Conservation (phyloP, 1,284 basidiomycete species). For the Ustilago sp. region DNA sequence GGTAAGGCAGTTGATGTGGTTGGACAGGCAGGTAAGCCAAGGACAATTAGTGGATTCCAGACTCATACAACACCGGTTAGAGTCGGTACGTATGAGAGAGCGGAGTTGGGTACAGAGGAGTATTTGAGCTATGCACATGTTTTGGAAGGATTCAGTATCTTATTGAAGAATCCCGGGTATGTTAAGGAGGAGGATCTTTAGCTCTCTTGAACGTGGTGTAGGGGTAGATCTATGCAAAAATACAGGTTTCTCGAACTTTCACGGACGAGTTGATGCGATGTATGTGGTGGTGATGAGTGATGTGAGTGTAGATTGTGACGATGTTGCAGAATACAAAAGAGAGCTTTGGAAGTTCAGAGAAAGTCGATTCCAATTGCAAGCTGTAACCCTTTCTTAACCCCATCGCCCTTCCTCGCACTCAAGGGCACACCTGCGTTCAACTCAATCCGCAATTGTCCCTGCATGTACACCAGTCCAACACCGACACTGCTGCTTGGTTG, state of each 20-base stretch:
- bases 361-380: constrained; percentile 83
- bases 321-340: neutral
- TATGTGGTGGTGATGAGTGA: neutral
- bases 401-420: constrained; percentile 80
- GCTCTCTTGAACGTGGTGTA: neutral
- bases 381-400: constrained; percentile 83
- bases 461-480: constrained; percentile 88
- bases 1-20: constrained; percentile 77
- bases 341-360: neutral
- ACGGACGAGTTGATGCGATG: neutral
- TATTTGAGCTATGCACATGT: constrained; percentile 85
- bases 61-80: constrained; percentile 96
- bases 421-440: constrained; percentile 92
- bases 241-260: neutral
- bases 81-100: constrained; percentile 90
- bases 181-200: constrained; percentile 64
- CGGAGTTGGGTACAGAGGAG: constrained; percentile 96
- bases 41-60: constrained; percentile 72
- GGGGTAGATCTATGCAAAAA: neutral
- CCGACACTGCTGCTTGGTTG: constrained; percentile 80
- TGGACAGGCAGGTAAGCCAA: constrained; percentile 70
- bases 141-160: constrained; percentile 65
- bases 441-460: constrained; percentile 86
- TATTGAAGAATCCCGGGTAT: constrained; percentile 71
- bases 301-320: neutral